A percentile compares a stretch with the other conserved stretches of the same genome.
phyloP scores from a whole-genome alignment of 306 rosid species.

The Inga leiocalycina region DNA sequence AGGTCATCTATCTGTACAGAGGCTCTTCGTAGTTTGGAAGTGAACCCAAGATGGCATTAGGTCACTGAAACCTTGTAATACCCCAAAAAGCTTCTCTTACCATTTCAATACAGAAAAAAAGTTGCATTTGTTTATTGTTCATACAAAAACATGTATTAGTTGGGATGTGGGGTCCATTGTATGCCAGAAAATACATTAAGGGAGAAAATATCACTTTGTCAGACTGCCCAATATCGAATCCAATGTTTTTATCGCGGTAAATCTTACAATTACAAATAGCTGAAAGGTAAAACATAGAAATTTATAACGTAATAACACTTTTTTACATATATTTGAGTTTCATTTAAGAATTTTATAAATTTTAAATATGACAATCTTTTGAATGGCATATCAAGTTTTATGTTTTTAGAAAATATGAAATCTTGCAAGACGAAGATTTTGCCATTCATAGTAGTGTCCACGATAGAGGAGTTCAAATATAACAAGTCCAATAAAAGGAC shows the following conservation, averaged over 20 bases:
- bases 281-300: too few relatives aligned
- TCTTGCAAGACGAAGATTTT: background rate
- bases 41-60: constrained; percentile 7
- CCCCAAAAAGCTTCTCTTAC: constrained; percentile 2
- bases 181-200: background rate
- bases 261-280: too few relatives aligned
- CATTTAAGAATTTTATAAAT: background rate
- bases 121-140: background rate
- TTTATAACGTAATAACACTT: too few relatives aligned
- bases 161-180: constrained; percentile 19
- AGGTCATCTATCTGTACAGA: background rate
- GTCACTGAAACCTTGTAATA: background rate
- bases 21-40: background rate
- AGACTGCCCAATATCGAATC: too few relatives aligned
- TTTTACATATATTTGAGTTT: background rate
- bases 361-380: background rate
- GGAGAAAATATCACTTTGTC: background rate
- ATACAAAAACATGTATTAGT: background rate
- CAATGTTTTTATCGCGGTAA: too few relatives aligned
- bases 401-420: too few relatives aligned
- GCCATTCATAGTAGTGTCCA: background rate
- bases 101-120: constrained; percentile 6
- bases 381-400: background rate
- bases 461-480: background rate
- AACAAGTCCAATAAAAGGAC: background rate